Base-by-base conservation (phyloP, 768 basidiomycete species). In the Rubroboletus pulcherrimus region DNA sequence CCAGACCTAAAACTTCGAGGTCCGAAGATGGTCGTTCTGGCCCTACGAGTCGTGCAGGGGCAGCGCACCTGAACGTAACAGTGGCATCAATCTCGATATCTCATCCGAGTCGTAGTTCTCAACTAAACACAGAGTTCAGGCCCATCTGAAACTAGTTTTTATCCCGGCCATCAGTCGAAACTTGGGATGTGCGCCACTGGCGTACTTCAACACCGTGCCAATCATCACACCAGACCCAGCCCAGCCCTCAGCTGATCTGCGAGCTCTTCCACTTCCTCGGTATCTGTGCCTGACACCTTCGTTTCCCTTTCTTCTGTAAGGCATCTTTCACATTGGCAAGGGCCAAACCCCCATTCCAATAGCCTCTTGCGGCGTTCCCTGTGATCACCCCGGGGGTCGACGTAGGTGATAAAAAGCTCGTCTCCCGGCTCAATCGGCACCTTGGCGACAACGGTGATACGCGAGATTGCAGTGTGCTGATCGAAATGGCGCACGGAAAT, bases 391-490 rank as follows among this genome's bases (percentile, higher is more conserved):
- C 17, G 71, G 0, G 90, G 88, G 64, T 93, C 79, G 45, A 92
- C 89, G 64, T 96, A 95, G 0, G 87, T 84, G 53, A 92, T 82
- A 2, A 81, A 54, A 26, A 94, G 78, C 70, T 95, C 93, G 54
- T 92, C 85, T 1, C 90, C 91, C 0, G 75, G 68, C 24, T 77
- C 74, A 51, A 97, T 86, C 19, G 80, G 75, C 10, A 75, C 69
- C 53, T 79, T 81, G 5, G 93, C 87, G n/a, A 90, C 69, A 26
- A 92, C 66, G 0, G 88, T 85, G 66, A 96, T 88, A 37, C 90
- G 82, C 7, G 86, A 77, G 51, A 91, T 84, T 2, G 86, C 79
- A 2, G 76, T 82, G 48, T 81, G 82, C 59, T 78, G 80, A 68
- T 90, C 86, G 54, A 91, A 72, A 66, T 92, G 92, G 2, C 87